Conservation (phyloP, 768 basidiomycete species). For the Aureoboletus auriporus region DNA sequence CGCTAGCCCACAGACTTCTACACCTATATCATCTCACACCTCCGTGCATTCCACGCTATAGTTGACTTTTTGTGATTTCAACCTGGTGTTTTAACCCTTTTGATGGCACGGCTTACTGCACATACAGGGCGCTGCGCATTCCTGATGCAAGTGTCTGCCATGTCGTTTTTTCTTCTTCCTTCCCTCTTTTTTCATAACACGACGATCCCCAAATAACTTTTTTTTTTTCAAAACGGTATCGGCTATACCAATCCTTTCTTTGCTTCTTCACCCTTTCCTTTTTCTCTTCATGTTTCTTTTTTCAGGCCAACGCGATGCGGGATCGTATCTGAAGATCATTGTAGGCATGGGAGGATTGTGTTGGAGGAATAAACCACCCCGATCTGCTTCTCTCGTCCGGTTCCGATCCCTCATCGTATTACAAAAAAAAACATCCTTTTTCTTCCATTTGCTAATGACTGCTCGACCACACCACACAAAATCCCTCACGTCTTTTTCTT, state of each 20-base stretch:
- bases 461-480: too few species aligned
- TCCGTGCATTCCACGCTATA: conserved; percentile 18
- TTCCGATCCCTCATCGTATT: too few species aligned
- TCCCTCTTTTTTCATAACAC: not conserved
- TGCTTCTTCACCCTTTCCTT: not conserved
- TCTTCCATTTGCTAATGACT: too few species aligned
- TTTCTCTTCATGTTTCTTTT: not conserved
- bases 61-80: conserved; percentile 12
- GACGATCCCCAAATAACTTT: conserved; percentile 1
- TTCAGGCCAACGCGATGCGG: conserved; percentile 10
- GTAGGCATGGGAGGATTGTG: too few species aligned
- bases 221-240: conserved; percentile 13
- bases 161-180: not conserved
- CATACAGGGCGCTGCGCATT: conserved; percentile 29
- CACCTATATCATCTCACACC: conserved; percentile 18
- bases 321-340: not conserved
- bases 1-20: conserved; percentile 27
- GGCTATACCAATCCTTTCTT: conserved; percentile 17
- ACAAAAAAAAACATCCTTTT: too few species aligned
- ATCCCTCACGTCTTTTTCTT: too few species aligned
- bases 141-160: conserved; percentile 24
- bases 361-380: too few species aligned
- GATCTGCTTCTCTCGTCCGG: too few species aligned
- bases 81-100: conserved; percentile 24
- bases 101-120: conserved; percentile 17